These are phyloP conservation scores for Haemoproteus tartakovskyi DNA, from an alignment of 169 alveolate genomes.

Conservation along the genomic window DNA sequence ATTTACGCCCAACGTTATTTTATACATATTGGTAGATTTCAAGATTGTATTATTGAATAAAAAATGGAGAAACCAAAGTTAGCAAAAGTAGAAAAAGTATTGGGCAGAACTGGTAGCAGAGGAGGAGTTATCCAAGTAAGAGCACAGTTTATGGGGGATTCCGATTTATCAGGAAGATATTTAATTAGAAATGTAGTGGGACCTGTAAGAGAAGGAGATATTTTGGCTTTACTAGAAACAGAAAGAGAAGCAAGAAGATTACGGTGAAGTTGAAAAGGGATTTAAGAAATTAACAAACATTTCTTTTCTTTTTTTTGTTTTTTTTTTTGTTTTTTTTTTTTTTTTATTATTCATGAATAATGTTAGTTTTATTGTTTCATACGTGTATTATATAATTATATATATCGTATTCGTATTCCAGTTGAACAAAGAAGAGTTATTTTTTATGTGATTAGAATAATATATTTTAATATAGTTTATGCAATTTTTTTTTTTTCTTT, in stretches of 20 bases:
- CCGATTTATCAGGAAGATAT: conserved; percentile 90
- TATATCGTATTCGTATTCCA: background rate
- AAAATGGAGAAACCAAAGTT: conserved; percentile 87
- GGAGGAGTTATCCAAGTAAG: conserved; percentile 98
- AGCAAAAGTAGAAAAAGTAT: conserved; percentile 92
- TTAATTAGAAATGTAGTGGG: conserved; percentile 97
- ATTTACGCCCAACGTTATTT: background rate
- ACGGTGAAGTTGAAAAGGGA: conserved; percentile 72
- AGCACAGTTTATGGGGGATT: conserved; percentile 87
- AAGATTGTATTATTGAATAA: background rate
- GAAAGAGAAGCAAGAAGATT: conserved; percentile 98
- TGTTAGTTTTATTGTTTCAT: background rate
- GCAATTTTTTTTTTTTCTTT: too few species aligned
- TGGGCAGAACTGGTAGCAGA: conserved; percentile 97
- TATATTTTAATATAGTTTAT: background rate
- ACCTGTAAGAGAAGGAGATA: conserved; percentile 97
- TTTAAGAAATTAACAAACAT: background rate
- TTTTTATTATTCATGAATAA: background rate
- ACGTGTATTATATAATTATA: background rate
- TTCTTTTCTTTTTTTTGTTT: too few species aligned
- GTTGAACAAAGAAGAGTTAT: too few species aligned
- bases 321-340: background rate
- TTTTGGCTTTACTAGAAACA: conserved; percentile 94
- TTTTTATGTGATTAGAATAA: too few species aligned
- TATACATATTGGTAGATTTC: too few species aligned